Evolutionary conservation across 1,139 yeast species (phyloP).

Genomic region (Kluyveromyces marxianus): DNA sequence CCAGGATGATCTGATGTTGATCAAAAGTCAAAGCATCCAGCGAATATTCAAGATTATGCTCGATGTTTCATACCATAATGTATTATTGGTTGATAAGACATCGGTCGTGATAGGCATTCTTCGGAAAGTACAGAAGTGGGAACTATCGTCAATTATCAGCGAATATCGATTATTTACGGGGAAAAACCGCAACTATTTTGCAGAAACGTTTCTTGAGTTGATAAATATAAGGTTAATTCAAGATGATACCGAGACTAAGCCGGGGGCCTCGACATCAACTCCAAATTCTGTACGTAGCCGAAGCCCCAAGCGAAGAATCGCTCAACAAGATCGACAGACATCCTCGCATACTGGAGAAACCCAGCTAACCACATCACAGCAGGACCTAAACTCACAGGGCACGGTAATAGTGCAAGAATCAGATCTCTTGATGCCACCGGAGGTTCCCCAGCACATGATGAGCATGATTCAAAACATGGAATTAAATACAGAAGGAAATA

Average conservation of each 20-base stretch:
- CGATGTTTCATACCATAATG: constrained; percentile 57
- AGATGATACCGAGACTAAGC: constrained; percentile 14
- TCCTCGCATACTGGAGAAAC: too few relatives aligned
- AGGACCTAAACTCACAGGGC: constrained; percentile 4
- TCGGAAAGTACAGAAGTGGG: constrained; percentile 83
- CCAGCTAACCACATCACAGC: neutral
- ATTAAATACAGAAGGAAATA: constrained; percentile 11
- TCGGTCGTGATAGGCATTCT: constrained; percentile 74
- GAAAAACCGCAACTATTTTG: constrained; percentile 64
- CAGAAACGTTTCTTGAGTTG: constrained; percentile 76
- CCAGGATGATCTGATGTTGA: constrained; percentile 63
- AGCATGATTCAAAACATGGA: constrained; percentile 20
- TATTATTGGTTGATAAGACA: constrained; percentile 71
- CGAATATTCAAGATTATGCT: constrained; percentile 54
- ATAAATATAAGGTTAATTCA: constrained; percentile 47
- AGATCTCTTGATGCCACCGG: constrained; percentile 24
- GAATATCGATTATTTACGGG: constrained; percentile 79
- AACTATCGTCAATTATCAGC: constrained; percentile 70
- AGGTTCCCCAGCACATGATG: constrained; percentile 25
- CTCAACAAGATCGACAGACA: too few relatives aligned
- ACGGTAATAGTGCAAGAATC: constrained; percentile 20
- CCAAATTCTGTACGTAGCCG: neutral
- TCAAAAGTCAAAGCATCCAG: constrained; percentile 49
- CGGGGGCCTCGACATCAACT: neutral
- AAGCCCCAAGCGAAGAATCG: neutral